A percentile compares a stretch with the other conserved stretches of the same genome.
Conservation (phyloP, 257 asterid species). For the Solanum boliviense region DNA sequence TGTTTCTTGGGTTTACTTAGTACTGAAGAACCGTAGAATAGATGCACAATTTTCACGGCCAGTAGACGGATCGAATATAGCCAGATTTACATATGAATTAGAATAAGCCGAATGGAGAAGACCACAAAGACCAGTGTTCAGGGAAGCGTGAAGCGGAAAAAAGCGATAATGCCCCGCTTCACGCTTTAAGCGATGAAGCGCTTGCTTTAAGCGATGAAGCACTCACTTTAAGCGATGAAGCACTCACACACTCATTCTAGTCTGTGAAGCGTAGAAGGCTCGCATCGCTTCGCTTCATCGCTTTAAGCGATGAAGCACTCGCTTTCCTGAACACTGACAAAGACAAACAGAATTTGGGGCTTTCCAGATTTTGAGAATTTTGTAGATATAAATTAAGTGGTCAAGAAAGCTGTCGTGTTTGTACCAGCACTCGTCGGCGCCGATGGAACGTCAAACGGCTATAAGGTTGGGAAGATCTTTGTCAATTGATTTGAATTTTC, state of each 20-base stretch:
- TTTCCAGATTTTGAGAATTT: slow-evolving; percentile 72
- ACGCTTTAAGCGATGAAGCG: no score
- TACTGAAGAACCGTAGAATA: no score
- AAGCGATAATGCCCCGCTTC: no score
- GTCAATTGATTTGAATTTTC: slow-evolving; percentile 50
- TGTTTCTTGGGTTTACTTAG: no score
- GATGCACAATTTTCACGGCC: slow-evolving; percentile 33
- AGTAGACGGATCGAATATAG: slow-evolving; percentile 71
- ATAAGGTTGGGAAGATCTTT: slow-evolving; percentile 46
- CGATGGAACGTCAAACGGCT: slow-evolving; percentile 49
- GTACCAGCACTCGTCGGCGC: slow-evolving; percentile 95
- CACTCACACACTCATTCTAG: no score
- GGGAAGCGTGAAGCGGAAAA: no score
- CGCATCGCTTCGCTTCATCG: no score
- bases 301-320: no score
- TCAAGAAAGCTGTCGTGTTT: slow-evolving; percentile 72
- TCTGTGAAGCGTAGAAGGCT: no score
- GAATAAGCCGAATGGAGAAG: slow-evolving; percentile 91
- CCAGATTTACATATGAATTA: slow-evolving; percentile 75
- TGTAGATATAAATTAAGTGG: slow-evolving; percentile 59
- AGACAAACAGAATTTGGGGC: slow-evolving; percentile 65
- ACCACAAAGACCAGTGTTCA: slow-evolving; percentile 11
- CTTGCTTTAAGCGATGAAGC: no score
- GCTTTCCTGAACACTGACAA: slow-evolving; percentile 3
- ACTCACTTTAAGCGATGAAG: no score